Evolutionary conservation across 805 yeast genomes (phyloP).

Genomic region (Wickerhamomyces hampshirensis): DNA sequence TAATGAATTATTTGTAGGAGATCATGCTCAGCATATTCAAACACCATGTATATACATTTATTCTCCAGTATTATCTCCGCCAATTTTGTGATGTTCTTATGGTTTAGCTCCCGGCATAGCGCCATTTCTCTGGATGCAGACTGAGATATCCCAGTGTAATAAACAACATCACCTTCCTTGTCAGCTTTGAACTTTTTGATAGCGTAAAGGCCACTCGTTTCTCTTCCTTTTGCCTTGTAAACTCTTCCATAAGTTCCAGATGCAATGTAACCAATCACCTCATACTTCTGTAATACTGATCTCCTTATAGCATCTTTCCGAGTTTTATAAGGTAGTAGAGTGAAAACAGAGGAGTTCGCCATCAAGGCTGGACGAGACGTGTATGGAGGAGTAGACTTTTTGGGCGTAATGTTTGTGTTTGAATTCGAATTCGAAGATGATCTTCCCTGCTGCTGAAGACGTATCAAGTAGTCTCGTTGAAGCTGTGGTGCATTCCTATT

Average conservation of each 20-base stretch:
- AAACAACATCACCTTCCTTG: conserved; percentile 81
- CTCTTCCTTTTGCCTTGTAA: conserved; percentile 70
- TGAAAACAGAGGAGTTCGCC: conserved; percentile 50
- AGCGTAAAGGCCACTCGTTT: conserved; percentile 42
- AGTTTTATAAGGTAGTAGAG: conserved; percentile 53
- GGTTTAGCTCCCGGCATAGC: conserved; percentile 78
- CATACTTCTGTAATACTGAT: conserved; percentile 80
- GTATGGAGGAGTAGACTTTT: conserved; percentile 10
- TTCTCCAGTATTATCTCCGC: conserved; percentile 83
- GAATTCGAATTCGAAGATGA: background rate
- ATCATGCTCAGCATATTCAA: conserved; percentile 96
- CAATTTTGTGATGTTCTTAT: conserved; percentile 74
- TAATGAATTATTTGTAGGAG: conserved; percentile 88
- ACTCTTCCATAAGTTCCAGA: conserved; percentile 98
- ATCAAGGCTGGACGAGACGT: conserved; percentile 38
- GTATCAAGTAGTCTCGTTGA: conserved; percentile 21
- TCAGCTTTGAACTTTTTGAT: conserved; percentile 95
- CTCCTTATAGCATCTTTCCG: conserved; percentile 63
- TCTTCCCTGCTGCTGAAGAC: conserved; percentile 16
- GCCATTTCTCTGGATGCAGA: conserved; percentile 97
- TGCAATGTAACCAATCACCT: conserved; percentile 90
- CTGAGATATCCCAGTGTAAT: conserved; percentile 93
- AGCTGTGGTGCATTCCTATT: conserved; percentile 13
- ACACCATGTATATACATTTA: conserved; percentile 89
- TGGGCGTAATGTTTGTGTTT: conserved; percentile 3